A percentile compares a stretch with the other conserved stretches of the same genome.
Evolutionary conservation across 495 filamentous ascomycete genomes (phyloP).

Genomic region (Penicillium silybi): DNA sequence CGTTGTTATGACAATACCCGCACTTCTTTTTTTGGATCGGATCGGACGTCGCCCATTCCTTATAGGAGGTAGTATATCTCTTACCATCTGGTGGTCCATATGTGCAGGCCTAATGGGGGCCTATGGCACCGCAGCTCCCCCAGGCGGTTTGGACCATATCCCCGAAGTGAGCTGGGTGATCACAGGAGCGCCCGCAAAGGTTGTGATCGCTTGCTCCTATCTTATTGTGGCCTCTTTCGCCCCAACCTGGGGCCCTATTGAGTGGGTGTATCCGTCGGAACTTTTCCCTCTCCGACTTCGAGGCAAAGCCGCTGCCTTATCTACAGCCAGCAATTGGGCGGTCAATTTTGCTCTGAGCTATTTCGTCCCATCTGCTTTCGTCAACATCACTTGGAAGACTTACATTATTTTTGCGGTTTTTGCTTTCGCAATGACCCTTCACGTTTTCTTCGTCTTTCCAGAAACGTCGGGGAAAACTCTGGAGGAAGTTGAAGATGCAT

Average conservation of each 20-base stretch:
- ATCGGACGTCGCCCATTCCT: no score
- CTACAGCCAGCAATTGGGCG: slow-evolving; percentile 11
- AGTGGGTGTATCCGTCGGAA: not conserved
- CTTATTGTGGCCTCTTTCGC: not conserved
- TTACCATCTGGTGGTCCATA: not conserved
- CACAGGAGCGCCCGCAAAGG: not conserved
- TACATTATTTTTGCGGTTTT: not conserved
- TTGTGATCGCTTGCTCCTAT: not conserved
- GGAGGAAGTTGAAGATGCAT: no score
- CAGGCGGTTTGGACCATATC: not conserved
- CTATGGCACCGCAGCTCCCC: not conserved
- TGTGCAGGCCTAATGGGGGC: not conserved
- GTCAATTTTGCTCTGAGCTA: slow-evolving; percentile 68
- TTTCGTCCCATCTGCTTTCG: slow-evolving; percentile 63
- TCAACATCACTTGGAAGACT: slow-evolving; percentile 41
- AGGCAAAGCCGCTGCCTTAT: not conserved
- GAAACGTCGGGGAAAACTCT: no score
- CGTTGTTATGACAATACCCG: no score
- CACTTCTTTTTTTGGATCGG: no score
- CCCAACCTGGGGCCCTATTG: not conserved
- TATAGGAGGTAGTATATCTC: no score
- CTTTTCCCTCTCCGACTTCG: no score
- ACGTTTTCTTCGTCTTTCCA: not conserved
- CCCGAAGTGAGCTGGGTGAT: not conserved
- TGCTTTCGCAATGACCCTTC: not conserved